Percentiles rank a stretch among this genome's conserved stretches.
phyloP scores from a whole-genome alignment of 495 filamentous ascomycete genomes.

The Penicillium steckii region DNA sequence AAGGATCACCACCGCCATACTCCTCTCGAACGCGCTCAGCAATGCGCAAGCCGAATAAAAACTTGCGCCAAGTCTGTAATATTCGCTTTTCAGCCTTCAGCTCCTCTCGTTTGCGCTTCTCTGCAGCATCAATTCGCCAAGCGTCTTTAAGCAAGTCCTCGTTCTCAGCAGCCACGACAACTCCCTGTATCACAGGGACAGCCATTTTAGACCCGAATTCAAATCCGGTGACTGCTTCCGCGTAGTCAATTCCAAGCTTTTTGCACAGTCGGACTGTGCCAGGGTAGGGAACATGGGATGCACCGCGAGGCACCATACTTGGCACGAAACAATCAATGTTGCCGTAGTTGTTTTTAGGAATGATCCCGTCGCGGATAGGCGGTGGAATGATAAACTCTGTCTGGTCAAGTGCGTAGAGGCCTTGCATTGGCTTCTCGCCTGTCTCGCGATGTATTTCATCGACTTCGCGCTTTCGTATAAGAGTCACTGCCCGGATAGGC shows the following conservation, averaged over 20 bases:
- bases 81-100: constrained; percentile 75
- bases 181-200: constrained; percentile 85
- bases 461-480: constrained; percentile 84
- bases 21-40: constrained; percentile 74
- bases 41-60: constrained; percentile 81
- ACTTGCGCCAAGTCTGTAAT: constrained; percentile 79
- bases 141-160: constrained; percentile 74
- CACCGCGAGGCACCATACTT: constrained; percentile 85
- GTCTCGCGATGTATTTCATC: constrained; percentile 75
- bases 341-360: constrained; percentile 92
- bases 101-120: constrained; percentile 74
- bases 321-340: constrained; percentile 96
- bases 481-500: constrained; percentile 86
- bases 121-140: constrained; percentile 77
- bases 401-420: constrained; percentile 79
- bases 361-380: constrained; percentile 79
- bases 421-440: constrained; percentile 82
- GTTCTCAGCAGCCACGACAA: constrained; percentile 82
- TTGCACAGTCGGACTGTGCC: constrained; percentile 79
- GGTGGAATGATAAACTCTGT: constrained; percentile 89
- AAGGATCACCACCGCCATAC: constrained; percentile 62
- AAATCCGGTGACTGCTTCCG: constrained; percentile 94
- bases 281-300: constrained; percentile 76
- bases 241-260: constrained; percentile 80
- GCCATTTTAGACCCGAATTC: constrained; percentile 94